A percentile compares a stretch with the other conserved stretches of the same genome.
These are phyloP conservation scores for Collybiopsis luxurians DNA, from an alignment of 768 basidiomycete species.

Conservation along the genomic window DNA sequence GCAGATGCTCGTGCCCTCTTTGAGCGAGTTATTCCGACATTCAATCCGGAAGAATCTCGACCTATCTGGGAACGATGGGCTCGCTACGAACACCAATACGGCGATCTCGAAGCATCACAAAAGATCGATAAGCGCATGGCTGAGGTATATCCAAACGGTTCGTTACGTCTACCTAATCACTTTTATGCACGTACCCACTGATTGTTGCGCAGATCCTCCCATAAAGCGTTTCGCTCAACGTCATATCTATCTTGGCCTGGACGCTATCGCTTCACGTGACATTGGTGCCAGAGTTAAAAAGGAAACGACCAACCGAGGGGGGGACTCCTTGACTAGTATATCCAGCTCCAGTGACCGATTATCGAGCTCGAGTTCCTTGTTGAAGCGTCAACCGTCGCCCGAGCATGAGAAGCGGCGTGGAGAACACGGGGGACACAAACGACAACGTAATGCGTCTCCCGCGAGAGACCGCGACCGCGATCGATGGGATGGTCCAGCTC, in stretches of 20 bases:
- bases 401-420: slow-evolving; percentile 18
- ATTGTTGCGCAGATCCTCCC: slow-evolving; percentile 62
- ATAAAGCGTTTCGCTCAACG: slow-evolving; percentile 91
- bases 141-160: slow-evolving; percentile 85
- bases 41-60: slow-evolving; percentile 74
- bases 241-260: slow-evolving; percentile 77
- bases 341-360: neutral
- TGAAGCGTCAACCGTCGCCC: neutral
- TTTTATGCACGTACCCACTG: slow-evolving; percentile 4
- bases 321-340: neutral
- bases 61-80: slow-evolving; percentile 97
- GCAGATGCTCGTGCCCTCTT: slow-evolving; percentile 95
- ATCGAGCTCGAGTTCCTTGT: neutral
- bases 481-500: slow-evolving; percentile 24
- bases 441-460: slow-evolving; percentile 27
- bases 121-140: slow-evolving; percentile 88
- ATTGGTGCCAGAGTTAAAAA: slow-evolving; percentile 64
- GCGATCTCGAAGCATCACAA: slow-evolving; percentile 83
- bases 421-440: slow-evolving; percentile 28
- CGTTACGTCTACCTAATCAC: slow-evolving; percentile 18
- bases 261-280: slow-evolving; percentile 87
- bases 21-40: slow-evolving; percentile 79
- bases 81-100: slow-evolving; percentile 91
- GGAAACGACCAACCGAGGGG: neutral
- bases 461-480: slow-evolving; percentile 16